Percentiles rank a stretch among this genome's conserved stretches.
phyloP scores from a whole-genome alignment of 2,329 filamentous ascomycete species.

The Cucurbitaria berberidis region DNA sequence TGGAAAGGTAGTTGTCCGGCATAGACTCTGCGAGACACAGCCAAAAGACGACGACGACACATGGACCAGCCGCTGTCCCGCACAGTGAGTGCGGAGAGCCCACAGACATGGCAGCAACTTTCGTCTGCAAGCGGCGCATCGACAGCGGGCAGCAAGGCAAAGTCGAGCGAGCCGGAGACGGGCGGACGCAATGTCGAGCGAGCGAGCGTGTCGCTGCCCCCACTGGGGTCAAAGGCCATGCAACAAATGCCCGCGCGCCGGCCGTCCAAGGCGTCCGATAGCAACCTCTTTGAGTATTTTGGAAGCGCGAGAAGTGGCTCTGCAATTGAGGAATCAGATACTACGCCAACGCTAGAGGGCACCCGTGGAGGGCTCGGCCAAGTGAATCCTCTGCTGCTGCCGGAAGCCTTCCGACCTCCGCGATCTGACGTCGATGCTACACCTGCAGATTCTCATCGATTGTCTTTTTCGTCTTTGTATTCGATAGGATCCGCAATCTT shows the following conservation, averaged over 20 bases:
- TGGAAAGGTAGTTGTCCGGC: constrained; percentile 15
- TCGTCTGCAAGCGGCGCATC: constrained; percentile 54
- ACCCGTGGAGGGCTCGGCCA: constrained; percentile 22
- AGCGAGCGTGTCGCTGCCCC: constrained; percentile 70
- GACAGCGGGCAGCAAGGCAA: constrained; percentile 59
- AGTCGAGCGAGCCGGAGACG: constrained; percentile 65
- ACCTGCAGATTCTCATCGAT: constrained; percentile 65
- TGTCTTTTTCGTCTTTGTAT: constrained; percentile 76
- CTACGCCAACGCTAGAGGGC: constrained; percentile 49
- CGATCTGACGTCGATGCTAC: constrained; percentile 54
- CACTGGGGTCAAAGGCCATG: constrained; percentile 54
- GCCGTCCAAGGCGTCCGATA: constrained; percentile 53
- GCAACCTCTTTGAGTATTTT: constrained; percentile 44
- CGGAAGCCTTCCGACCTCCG: constrained; percentile 56
- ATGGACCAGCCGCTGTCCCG: constrained; percentile 44
- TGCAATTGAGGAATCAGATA: constrained; percentile 57
- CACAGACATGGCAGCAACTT: constrained; percentile 52
- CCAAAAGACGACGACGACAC: constrained; percentile 10
- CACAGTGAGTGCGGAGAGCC: constrained; percentile 48
- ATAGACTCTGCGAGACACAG: constrained; percentile 11
- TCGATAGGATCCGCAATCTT: constrained; percentile 68
- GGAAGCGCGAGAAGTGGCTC: constrained; percentile 44
- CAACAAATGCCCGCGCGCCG: constrained; percentile 52
- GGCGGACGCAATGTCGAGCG: constrained; percentile 64
- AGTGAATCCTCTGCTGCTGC: constrained; percentile 45